Evolutionary conservation across 2,329 filamentous ascomycete species (phyloP), one percentile per base, ranked within the genome.

Genomic region (Microcyclosporella mali): DNA sequence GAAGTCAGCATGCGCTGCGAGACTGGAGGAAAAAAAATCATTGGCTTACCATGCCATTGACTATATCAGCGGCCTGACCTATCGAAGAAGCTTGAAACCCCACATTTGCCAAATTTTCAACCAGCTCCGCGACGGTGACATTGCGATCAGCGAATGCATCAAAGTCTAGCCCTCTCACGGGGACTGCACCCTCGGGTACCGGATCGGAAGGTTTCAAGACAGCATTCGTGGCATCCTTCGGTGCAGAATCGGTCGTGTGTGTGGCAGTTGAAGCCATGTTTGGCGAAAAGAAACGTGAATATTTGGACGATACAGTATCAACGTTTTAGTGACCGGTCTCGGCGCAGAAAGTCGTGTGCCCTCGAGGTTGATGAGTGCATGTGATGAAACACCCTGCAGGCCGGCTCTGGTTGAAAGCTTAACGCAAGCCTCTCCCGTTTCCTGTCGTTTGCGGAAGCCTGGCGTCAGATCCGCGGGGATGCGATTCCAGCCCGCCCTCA

Each of bases 111-210:
- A 97, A 92, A 47, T 83, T 82, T 42, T 81, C 73, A 17, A 92
- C 77, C 52, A 98, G 74, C 62, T 95, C 86, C 27, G 88, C 84
- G 40, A 86, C 89, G 0, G 88, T 94, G 60, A 95, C 84, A 49
- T 83, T 78, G 43, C 77, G 76, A 29, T 79, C 75, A 46, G 80
- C 81, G 66, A 88, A 79, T 40, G 84, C 75, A 70, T 95, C 84
- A 69, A 97, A 98, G 63, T 98, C 90, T 49, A 97, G 78, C 57
- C 95, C 92, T 62, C 85, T 79, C 28, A 98, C 90, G 62, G 86
- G 78, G 53, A 82, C 80, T n/a, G 86, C 79, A 35, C 77, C 83
- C 41, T 81, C 75, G 12, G 90, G 86, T 63, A 95, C 81, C 41
- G 86, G 84, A 44, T 85, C 82, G 1, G 90, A 95, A 37, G 83